phyloP scores from a whole-genome alignment of 179 eudicot species.

The Dionaea muscipula region DNA sequence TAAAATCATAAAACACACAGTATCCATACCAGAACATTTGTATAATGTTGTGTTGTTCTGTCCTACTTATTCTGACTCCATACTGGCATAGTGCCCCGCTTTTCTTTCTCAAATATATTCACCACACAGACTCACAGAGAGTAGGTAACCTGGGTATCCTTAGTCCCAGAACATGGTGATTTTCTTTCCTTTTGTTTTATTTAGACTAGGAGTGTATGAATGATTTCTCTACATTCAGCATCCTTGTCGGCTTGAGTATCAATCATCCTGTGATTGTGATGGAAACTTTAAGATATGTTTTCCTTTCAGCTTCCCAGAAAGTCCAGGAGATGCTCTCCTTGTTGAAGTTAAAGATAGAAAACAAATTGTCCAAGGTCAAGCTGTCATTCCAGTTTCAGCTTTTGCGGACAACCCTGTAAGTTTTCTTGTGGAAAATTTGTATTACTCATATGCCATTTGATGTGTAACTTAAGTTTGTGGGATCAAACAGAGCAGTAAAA shows the following conservation, averaged over 20 bases:
- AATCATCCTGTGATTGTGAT: neutral
- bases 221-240: neutral
- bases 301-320: slow-evolving; percentile 66
- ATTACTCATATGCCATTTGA: neutral
- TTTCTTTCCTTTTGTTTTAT: neutral
- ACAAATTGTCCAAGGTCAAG: slow-evolving; percentile 50
- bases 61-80: no score
- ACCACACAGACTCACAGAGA: no score
- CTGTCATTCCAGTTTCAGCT: slow-evolving; percentile 46
- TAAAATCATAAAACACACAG: no score
- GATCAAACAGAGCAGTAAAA: slow-evolving; percentile 45
- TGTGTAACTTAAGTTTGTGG: slow-evolving; percentile 5
- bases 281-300: neutral
- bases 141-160: no score
- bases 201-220: neutral
- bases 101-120: no score
- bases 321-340: slow-evolving; percentile 56
- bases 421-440: neutral
- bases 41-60: no score
- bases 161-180: no score
- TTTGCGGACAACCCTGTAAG: slow-evolving; percentile 53
- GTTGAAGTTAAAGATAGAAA: slow-evolving; percentile 54
- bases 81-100: no score
- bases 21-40: no score
- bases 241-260: neutral